phyloP scores from a whole-genome alignment of 2,329 filamentous ascomycete species.

The Blumeria hordei region DNA sequence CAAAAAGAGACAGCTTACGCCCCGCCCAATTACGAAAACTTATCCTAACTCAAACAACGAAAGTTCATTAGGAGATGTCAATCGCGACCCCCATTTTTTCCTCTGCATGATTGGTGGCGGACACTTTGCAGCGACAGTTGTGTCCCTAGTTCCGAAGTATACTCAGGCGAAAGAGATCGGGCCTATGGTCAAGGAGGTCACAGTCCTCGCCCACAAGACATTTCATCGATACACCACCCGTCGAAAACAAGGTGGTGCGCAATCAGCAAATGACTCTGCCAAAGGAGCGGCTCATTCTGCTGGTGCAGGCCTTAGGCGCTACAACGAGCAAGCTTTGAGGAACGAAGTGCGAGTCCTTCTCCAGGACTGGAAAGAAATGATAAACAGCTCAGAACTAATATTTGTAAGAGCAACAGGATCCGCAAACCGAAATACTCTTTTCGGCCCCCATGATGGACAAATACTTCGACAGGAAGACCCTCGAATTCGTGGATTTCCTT shows the following conservation, averaged over 20 bases:
- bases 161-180: slow-evolving; percentile 41
- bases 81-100: slow-evolving; percentile 67
- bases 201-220: slow-evolving; percentile 83
- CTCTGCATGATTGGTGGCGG: slow-evolving; percentile 97
- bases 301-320: slow-evolving; percentile 67
- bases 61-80: slow-evolving; percentile 26
- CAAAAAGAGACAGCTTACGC: slow-evolving; percentile 50
- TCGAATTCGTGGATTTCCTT: slow-evolving; percentile 69
- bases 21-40: slow-evolving; percentile 25
- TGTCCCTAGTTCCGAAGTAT: slow-evolving; percentile 62
- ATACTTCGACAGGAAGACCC: slow-evolving; percentile 57
- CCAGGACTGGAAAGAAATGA: slow-evolving; percentile 60
- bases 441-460: slow-evolving; percentile 77
- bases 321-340: slow-evolving; percentile 77
- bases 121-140: slow-evolving; percentile 91
- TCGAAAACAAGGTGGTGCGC: slow-evolving; percentile 84
- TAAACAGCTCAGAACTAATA: slow-evolving; percentile 62
- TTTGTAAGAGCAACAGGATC: slow-evolving; percentile 78
- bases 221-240: slow-evolving; percentile 95
- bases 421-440: slow-evolving; percentile 68
- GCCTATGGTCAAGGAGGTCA: slow-evolving; percentile 60
- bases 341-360: slow-evolving; percentile 72
- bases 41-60: slow-evolving; percentile 31
- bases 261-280: slow-evolving; percentile 82
- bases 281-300: slow-evolving; percentile 88